These are phyloP conservation scores for Ilex aquifolium DNA, from an alignment of 257 asterid genomes.

Conservation along the genomic window DNA sequence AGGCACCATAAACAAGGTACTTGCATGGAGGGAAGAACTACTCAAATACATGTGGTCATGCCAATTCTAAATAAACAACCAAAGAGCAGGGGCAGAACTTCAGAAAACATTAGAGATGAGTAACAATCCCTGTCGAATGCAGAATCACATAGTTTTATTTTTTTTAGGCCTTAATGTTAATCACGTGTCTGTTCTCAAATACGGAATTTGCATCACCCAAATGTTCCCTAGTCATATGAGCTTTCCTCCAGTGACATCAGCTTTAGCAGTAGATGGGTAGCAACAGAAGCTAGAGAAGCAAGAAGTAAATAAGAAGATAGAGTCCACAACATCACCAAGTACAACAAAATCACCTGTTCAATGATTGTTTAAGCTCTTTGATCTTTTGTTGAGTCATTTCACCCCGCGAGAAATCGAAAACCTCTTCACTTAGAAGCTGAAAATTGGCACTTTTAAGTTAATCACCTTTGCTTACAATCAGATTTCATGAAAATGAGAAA, in stretches of 20 bases:
- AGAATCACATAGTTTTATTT: neutral
- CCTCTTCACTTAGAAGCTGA: slow-evolving; percentile 99
- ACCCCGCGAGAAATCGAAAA: slow-evolving; percentile 98
- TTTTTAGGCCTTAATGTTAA: no score
- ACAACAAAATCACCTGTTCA: slow-evolving; percentile 58
- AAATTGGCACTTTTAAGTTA: slow-evolving; percentile 16
- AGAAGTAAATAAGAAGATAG: neutral
- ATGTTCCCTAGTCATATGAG: no score
- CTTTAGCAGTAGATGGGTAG: no score
- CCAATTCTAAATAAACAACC: no score
- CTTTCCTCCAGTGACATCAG: no score
- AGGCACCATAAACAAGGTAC: neutral
- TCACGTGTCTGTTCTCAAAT: neutral
- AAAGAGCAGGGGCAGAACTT: neutral
- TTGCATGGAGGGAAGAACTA: neutral
- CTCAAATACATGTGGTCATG: neutral
- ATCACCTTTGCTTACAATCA: slow-evolving; percentile 4
- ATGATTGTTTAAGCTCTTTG: slow-evolving; percentile 84
- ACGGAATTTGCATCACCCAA: neutral
- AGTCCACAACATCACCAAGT: neutral
- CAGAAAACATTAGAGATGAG: neutral
- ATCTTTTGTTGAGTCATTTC: slow-evolving; percentile 99
- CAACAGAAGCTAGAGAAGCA: neutral
- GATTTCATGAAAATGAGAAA: slow-evolving; percentile 8
- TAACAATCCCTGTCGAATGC: neutral